Evolutionary conservation across 2,329 filamentous ascomycete species (phyloP).

Genomic region (Penicillium sp.): DNA sequence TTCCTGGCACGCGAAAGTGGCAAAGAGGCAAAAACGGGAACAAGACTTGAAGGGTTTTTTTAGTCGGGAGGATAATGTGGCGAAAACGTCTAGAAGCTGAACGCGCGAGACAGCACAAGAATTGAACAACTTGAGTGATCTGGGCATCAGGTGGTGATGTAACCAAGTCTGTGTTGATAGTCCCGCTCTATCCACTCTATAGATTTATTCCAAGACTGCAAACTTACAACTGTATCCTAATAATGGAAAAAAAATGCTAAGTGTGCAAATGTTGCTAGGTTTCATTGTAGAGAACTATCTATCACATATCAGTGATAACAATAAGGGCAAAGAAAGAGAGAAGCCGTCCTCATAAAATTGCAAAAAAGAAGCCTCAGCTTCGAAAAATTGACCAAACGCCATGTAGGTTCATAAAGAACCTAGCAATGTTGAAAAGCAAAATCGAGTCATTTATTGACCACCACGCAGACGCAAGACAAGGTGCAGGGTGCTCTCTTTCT

Average conservation of each 20-base stretch:
- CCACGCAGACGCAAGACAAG: slow-evolving; percentile 52
- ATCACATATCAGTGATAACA: slow-evolving; percentile 6
- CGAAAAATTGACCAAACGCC: slow-evolving; percentile 40
- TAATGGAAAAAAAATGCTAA: background rate
- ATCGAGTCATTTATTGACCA: slow-evolving; percentile 41
- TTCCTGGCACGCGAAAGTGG: slow-evolving; percentile 7
- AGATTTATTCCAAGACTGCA: background rate
- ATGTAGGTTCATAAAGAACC: slow-evolving; percentile 34
- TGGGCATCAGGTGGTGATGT: too few relatives aligned
- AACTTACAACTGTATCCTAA: background rate
- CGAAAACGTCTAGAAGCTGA: background rate
- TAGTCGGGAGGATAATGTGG: background rate
- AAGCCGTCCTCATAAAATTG: slow-evolving; percentile 20
- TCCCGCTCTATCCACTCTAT: too few relatives aligned
- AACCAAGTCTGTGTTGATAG: too few relatives aligned
- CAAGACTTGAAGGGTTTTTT: too few relatives aligned
- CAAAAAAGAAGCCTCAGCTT: slow-evolving; percentile 27
- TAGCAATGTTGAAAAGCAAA: slow-evolving; percentile 24
- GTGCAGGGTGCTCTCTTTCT: slow-evolving; percentile 64
- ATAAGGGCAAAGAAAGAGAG: slow-evolving; percentile 20
- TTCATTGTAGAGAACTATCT: slow-evolving; percentile 10
- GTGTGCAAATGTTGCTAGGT: slow-evolving; percentile 1
- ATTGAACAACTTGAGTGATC: too few relatives aligned
- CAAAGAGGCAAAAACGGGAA: slow-evolving; percentile 5
- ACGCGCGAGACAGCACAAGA: too few relatives aligned